A percentile compares a stretch with the other conserved stretches of the same genome.
These are phyloP conservation scores for Cladorrhinum sp. DNA, from an alignment of 2,329 filamentous ascomycete species.

Conservation along the genomic window DNA sequence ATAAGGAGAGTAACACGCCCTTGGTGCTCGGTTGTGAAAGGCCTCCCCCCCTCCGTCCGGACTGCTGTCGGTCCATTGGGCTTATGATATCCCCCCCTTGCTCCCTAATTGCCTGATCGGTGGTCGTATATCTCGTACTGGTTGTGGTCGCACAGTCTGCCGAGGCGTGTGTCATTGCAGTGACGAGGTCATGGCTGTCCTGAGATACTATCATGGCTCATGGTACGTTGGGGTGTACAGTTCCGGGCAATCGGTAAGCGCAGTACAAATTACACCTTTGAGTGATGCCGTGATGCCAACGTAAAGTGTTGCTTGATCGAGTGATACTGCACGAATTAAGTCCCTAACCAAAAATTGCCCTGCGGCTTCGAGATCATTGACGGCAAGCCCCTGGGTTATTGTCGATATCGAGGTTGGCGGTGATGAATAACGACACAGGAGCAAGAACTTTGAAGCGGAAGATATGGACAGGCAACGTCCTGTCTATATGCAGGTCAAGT, in stretches of 20 bases:
- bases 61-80: slow-evolving; percentile 4
- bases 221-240: slow-evolving; percentile 9
- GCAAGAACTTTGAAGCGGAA: slow-evolving; percentile 11
- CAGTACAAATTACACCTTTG: not conserved
- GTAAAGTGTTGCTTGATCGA: slow-evolving; percentile 16
- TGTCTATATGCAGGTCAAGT: slow-evolving; percentile 17
- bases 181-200: slow-evolving; percentile 25
- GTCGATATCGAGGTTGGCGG: slow-evolving; percentile 13
- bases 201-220: slow-evolving; percentile 24
- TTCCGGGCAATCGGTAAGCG: slow-evolving; percentile 4
- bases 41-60: slow-evolving; percentile 12
- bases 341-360: slow-evolving; percentile 24
- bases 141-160: slow-evolving; percentile 4
- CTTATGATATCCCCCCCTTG: slow-evolving; percentile 3
- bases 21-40: slow-evolving; percentile 14
- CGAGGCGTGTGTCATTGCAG: slow-evolving; percentile 16
- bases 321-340: slow-evolving; percentile 20
- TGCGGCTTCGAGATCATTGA: slow-evolving; percentile 12
- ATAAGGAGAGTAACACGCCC: slow-evolving; percentile 25
- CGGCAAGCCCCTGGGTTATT: not conserved
- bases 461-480: slow-evolving; percentile 6
- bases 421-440: slow-evolving; percentile 4
- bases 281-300: slow-evolving; percentile 1
- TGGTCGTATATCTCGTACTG: not conserved
- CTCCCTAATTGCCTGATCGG: not conserved